A percentile compares a stretch with the other conserved stretches of the same genome.
Evolutionary conservation across 2,329 filamentous ascomycete species (phyloP).

Genomic region (Calonectria hawksworthii): DNA sequence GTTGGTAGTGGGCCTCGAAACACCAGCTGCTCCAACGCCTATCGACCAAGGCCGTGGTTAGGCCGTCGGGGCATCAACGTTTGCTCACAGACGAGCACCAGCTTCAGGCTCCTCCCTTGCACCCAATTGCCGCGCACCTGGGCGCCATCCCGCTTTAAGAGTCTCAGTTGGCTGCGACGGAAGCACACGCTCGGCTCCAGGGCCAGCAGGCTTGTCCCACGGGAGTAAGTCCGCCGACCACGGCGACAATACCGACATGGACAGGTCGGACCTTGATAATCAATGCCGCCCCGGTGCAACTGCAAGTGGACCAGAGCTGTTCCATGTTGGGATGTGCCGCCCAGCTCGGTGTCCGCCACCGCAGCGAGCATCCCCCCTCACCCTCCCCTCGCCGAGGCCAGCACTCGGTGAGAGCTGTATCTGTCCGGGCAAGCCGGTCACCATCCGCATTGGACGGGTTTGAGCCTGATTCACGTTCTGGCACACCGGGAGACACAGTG

Average conservation of each 20-base stretch:
- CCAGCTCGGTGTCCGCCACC: slow-evolving; percentile 37
- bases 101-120: slow-evolving; percentile 19
- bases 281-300: slow-evolving; percentile 33
- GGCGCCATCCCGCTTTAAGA: slow-evolving; percentile 10
- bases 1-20: slow-evolving; percentile 21
- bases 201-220: slow-evolving; percentile 26
- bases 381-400: slow-evolving; percentile 38
- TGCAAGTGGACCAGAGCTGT: slow-evolving; percentile 41
- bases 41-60: slow-evolving; percentile 20
- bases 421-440: slow-evolving; percentile 41
- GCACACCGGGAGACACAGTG: slow-evolving; percentile 2
- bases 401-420: slow-evolving; percentile 44
- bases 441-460: slow-evolving; percentile 32
- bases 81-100: not conserved
- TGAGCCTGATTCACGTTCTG: slow-evolving; percentile 18
- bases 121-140: not conserved
- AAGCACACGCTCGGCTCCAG: not conserved
- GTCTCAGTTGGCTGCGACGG: slow-evolving; percentile 11
- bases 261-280: slow-evolving; percentile 29
- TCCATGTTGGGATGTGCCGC: slow-evolving; percentile 35
- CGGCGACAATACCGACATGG: slow-evolving; percentile 42
- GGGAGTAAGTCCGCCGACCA: slow-evolving; percentile 37
- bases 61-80: slow-evolving; percentile 11
- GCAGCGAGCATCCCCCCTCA: slow-evolving; percentile 26
- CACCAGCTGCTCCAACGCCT: slow-evolving; percentile 10